Base-by-base conservation (phyloP, 179 eudicot genomes). In the Patellifolia procumbens region DNA sequence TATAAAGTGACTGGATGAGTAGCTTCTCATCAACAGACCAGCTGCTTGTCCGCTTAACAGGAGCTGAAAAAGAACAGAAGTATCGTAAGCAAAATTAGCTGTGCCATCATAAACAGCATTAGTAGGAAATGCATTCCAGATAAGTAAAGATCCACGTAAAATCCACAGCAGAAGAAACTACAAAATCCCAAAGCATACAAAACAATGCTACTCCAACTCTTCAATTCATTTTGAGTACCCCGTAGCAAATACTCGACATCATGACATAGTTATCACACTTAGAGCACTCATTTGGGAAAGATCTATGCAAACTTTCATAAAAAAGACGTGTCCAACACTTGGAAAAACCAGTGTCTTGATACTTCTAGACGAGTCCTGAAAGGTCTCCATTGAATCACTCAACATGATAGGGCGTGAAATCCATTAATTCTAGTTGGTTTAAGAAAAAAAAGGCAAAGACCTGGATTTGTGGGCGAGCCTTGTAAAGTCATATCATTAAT, bases 21-120 rank as follows among this genome's bases (percentile, higher is more conserved):
- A 85, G 79, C 77, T 88, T 93, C 71, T 91, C 92, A 83, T 91
- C 98, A 75, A 93, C 84, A 61, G 86, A 82, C 90, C 91, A 93
- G 86, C 94, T 89, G 84, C 82, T 80, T 66, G 83, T 74, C 60
- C 90, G 89, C 85, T 86, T 91, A 48, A 83, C 80, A 73, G 86
- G 78, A 83, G 82, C 97, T 92, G 83, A 42, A 84, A 78, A 67
- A 35, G 24, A 73, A 48, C 34, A 58, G 9, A 29, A 56, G 19
- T 28, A 22, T 56, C 45, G 16, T 60, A 58, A 74, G 59, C 32
- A 31, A 22, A 56, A 19, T 31, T 8, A 51, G 22, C 31, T 19
- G 43, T 10, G 22, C n/a, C 13, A 67, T 67, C 60, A 48, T 48
- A 69, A 6, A 7, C 58, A 69, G 37, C 37, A 17, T 68, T 7